Evolutionary conservation across 108 stramenopile genomes (phyloP).

Genomic region (Discostella pseudostelligera): DNA sequence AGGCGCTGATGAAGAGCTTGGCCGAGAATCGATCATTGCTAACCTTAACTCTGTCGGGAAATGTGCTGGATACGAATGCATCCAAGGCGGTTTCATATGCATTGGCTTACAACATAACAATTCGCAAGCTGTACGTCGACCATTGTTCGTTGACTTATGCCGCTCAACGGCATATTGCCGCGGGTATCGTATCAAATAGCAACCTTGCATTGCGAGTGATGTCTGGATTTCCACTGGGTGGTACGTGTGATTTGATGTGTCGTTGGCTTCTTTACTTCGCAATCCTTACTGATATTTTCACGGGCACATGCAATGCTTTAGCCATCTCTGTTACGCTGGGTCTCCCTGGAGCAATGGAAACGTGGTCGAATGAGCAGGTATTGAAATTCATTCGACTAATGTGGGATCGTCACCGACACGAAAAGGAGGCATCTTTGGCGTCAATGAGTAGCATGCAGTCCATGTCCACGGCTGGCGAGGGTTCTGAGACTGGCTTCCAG

Average conservation of each 20-base stretch:
- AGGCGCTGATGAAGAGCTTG: slow-evolving; percentile 81
- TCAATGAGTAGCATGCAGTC: slow-evolving; percentile 7
- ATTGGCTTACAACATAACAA: slow-evolving; percentile 74
- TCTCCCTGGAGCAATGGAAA: slow-evolving; percentile 67
- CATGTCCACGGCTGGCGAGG: slow-evolving; percentile 3
- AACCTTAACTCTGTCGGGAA: slow-evolving; percentile 58
- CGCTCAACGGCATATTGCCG: slow-evolving; percentile 83
- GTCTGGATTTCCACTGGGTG: slow-evolving; percentile 75
- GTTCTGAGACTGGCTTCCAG: slow-evolving; percentile 9
- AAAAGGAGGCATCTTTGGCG: slow-evolving; percentile 19
- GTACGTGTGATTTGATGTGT: slow-evolving; percentile 46
- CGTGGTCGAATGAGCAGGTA: slow-evolving; percentile 79
- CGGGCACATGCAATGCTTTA: slow-evolving; percentile 12
- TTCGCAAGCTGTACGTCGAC: slow-evolving; percentile 65
- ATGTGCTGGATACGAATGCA: slow-evolving; percentile 77
- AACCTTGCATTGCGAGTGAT: slow-evolving; percentile 55
- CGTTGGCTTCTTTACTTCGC: neutral
- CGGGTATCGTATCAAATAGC: slow-evolving; percentile 81
- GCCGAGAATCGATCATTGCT: slow-evolving; percentile 65
- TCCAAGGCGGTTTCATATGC: slow-evolving; percentile 83
- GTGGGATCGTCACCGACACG: slow-evolving; percentile 65
- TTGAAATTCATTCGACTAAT: slow-evolving; percentile 77
- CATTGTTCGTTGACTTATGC: slow-evolving; percentile 75
- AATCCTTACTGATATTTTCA: neutral
- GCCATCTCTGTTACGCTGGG: slow-evolving; percentile 78